These are phyloP conservation scores for Gremmenia infestans DNA, from an alignment of 2,329 filamentous ascomycete genomes.

Conservation along the genomic window DNA sequence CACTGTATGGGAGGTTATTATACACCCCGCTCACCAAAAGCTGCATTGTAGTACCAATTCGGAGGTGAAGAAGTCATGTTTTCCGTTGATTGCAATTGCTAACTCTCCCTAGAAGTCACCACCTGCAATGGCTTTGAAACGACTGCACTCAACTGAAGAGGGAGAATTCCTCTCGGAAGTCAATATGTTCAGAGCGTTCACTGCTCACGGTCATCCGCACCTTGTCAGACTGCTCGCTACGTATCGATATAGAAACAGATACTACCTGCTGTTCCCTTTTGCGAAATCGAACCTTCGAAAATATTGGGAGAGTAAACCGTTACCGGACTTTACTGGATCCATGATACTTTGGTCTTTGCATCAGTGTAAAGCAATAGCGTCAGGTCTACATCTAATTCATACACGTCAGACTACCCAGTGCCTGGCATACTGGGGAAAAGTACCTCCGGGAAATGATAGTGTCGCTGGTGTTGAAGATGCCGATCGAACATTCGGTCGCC, in stretches of 20 bases:
- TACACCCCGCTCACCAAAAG: constrained; percentile 11
- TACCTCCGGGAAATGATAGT: neutral
- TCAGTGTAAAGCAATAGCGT: constrained; percentile 23
- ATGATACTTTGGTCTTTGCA: constrained; percentile 21
- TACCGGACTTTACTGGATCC: neutral
- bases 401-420: constrained; percentile 7
- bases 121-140: constrained; percentile 4
- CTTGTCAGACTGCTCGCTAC: constrained; percentile 27
- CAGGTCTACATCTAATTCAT: constrained; percentile 22
- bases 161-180: constrained; percentile 6
- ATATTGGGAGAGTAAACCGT: constrained; percentile 20
- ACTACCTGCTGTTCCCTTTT: constrained; percentile 27
- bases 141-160: constrained; percentile 2
- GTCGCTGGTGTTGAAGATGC: neutral
- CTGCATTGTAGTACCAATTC: neutral
- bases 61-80: neutral
- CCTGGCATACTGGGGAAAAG: too few species aligned
- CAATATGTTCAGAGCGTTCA: constrained; percentile 4
- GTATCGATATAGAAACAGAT: constrained; percentile 12
- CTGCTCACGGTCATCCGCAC: constrained; percentile 11
- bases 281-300: constrained; percentile 22
- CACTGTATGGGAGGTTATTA: constrained; percentile 3
- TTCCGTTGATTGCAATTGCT: neutral
- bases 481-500: constrained; percentile 28
- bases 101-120: neutral